phyloP scores from a whole-genome alignment of 164 flowering plant genomes.

The Macadamia tetraphylla region DNA sequence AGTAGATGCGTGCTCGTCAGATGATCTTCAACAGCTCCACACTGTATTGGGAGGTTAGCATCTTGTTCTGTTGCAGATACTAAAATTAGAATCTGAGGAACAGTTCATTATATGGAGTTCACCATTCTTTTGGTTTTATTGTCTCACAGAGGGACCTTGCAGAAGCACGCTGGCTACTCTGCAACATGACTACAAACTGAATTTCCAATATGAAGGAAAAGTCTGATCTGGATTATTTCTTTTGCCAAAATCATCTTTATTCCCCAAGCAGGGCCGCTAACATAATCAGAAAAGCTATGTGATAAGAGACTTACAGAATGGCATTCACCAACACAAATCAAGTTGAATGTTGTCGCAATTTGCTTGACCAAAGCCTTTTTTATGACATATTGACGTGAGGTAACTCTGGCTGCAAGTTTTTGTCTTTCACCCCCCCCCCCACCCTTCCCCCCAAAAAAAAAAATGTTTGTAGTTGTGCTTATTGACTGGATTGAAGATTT shows the following conservation, averaged over 20 bases:
- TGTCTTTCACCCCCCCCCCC: too few relatives aligned
- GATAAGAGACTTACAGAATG: too few relatives aligned
- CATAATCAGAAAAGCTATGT: background rate
- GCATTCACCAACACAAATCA: too few relatives aligned
- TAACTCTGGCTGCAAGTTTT: too few relatives aligned
- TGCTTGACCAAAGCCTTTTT: too few relatives aligned
- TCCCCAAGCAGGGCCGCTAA: background rate
- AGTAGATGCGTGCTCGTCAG: conserved; percentile 68
- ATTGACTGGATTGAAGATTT: too few relatives aligned
- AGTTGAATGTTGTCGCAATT: too few relatives aligned
- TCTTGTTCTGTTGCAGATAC: background rate
- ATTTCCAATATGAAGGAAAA: conserved; percentile 81
- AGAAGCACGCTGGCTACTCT: conserved; percentile 62
- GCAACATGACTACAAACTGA: conserved; percentile 69
- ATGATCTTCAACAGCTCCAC: conserved; percentile 83
- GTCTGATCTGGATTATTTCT: conserved; percentile 35
- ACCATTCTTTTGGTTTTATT: conserved; percentile 10
- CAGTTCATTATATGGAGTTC: conserved; percentile 5
- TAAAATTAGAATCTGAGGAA: background rate
- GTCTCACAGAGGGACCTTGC: conserved; percentile 84
- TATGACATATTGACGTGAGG: too few relatives aligned
- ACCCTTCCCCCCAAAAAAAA: rapidly evolving
- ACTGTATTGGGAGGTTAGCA: conserved; percentile 71
- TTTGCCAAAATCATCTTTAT: background rate
- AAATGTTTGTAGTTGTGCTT: too few relatives aligned